Base-by-base conservation (phyloP, 176 grass and related monocot species). In the Ensete glaucum region DNA sequence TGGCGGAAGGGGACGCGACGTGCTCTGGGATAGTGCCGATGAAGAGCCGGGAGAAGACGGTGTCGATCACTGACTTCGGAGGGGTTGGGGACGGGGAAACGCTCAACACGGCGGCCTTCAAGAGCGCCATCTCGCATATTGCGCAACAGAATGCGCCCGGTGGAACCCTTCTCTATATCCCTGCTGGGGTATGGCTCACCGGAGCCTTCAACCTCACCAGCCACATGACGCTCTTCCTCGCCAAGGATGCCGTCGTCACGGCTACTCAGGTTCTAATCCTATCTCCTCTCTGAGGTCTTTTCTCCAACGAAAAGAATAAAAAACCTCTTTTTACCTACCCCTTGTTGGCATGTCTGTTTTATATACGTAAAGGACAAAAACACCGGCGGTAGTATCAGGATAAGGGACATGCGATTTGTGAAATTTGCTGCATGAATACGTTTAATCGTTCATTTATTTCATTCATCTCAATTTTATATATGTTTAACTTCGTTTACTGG, bases 151-250 rank as follows among this genome's bases (percentile, higher is more conserved):
- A 27, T 13, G 2, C 11, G 27, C 24, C 66, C 25, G 24, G 24
- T 12, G 66, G 29, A 26, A 69, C 25, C 25, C 66, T 50, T 34
- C 66, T 69, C 25, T n/a, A 50, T 15, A 34, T 50, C 66, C 66
- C 66, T 6, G 25, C 27, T 6, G 66, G 66, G 27, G 66, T 69
- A 23, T 69, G 66, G 66, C 66, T 50, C 66, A 69, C 66, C 3
- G 66, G 66, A 34, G 15, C 66, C 66, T 69, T 69, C 66, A 69
- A 69, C 26, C 66, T 69, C 25, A 69, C 66, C 66, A 69, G 66
- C 66, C 29, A 19, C 25, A 50, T 69, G 66, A 69, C 66, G 12
- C 66, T 69, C 25, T 69, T 69, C 27, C 27, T 69, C 25, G 66
- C 66, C 23, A 69, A 48, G 29, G 66, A 34, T 14, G 23, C 66